Base-by-base conservation (phyloP, 2,329 filamentous ascomycete species). In the Aspergillus sp. region DNA sequence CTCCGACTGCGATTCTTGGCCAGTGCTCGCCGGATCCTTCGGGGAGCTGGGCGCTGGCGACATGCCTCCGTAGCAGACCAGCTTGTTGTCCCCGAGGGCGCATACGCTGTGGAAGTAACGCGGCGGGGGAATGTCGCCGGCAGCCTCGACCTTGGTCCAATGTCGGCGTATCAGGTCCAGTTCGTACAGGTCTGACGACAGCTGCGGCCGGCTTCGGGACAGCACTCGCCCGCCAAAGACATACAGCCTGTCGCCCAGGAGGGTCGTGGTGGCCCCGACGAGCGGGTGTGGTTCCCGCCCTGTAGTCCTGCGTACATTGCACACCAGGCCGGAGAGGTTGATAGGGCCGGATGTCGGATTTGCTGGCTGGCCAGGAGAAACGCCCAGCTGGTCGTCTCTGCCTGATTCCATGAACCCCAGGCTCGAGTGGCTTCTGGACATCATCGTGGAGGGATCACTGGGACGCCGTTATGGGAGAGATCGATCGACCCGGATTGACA, bases 61-160 rank as follows among this genome's bases (percentile, higher is more conserved):
- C 91, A 98, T 98, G 47, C 91, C 91, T 36, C 91, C 91, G 59
- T 96, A 98, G 61, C 89, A 96, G 3, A 98, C 89, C 57, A 98
- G 71, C 60, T 96, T 98, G 2, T 86, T 89, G 55, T 96, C 91
- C 14, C 91, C 91, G 2, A 98, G 66, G 1, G 85, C 75, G 57
- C 91, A 98, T 58, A 96, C 83, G 43, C 86, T 96, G 66, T 98
- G 91, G 45, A 98, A 98, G 57, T 98, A 98, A 40, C 91, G 76
- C 6, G 91, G 86, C 2, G 86, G 82, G 1, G 91, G 91, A 24
- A 93, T 67, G 49, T 96, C 86, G 27, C 91, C 91, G 16, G 69
- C 72, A 0, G 84, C 79, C 33, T 93, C 84, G 15, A 96, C 58
- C 56, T 88, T 95, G 8, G 80, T 86, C 91, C 91, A 98, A 60